A percentile compares a stretch with the other conserved stretches of the same genome.
These are phyloP conservation scores for Hansenula sp. DNA, from an alignment of 1,139 yeast genomes.

Conservation along the genomic window DNA sequence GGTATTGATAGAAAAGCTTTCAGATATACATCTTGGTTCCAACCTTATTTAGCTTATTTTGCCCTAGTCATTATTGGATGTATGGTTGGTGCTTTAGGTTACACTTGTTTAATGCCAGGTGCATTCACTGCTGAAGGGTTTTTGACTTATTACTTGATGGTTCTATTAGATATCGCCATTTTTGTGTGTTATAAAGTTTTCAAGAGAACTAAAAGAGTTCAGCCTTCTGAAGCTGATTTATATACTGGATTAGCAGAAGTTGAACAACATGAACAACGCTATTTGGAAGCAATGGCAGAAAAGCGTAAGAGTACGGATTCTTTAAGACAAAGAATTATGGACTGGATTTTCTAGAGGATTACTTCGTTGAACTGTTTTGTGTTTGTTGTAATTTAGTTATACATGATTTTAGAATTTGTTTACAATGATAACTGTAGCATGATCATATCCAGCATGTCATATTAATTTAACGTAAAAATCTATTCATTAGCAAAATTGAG, in stretches of 20 bases:
- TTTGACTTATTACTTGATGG: constrained; percentile 60
- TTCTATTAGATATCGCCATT: constrained; percentile 53
- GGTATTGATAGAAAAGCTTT: constrained; percentile 41
- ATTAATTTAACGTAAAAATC: no score
- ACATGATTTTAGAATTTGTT: no score
- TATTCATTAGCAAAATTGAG: no score
- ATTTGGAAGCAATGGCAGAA: background rate
- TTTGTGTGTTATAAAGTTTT: constrained; percentile 50
- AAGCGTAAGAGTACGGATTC: background rate
- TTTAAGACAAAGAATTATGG: background rate
- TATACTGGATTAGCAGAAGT: constrained; percentile 47
- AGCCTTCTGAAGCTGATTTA: constrained; percentile 47
- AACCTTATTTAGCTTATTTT: constrained; percentile 52
- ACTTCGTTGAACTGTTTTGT: no score
- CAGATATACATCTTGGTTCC: constrained; percentile 45
- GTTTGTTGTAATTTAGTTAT: no score
- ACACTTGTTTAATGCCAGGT: constrained; percentile 57
- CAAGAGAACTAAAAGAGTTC: constrained; percentile 42
- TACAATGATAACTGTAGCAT: no score
- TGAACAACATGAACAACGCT: constrained; percentile 40
- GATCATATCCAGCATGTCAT: no score
- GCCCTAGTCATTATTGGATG: constrained; percentile 44
- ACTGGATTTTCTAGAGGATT: background rate
- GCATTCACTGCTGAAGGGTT: constrained; percentile 57
- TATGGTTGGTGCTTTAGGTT: constrained; percentile 51